Evolutionary conservation across 73 alveolate genomes (phyloP).

Genomic region (Tetrahymena thermophila): DNA sequence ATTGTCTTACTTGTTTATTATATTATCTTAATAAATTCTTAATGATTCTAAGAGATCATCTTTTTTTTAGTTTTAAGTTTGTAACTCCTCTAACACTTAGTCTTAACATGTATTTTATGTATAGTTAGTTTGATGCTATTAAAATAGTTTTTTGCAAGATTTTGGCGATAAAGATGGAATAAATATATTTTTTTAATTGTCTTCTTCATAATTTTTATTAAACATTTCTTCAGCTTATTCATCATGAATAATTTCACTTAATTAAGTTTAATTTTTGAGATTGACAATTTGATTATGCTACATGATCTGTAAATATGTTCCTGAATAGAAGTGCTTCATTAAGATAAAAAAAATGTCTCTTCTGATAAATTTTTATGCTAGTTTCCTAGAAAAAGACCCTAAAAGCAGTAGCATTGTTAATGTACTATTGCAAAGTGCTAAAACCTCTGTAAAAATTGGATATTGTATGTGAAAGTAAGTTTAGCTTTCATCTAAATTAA

Average conservation of each 20-base stretch:
- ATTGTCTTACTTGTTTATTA: too few species aligned
- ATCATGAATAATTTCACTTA: neutral
- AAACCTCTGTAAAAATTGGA: neutral
- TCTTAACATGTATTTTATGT: neutral
- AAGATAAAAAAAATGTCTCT: neutral
- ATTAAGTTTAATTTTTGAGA: neutral
- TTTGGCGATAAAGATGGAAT: neutral
- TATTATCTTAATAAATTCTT: neutral
- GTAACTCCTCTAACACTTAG: neutral
- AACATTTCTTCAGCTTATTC: neutral
- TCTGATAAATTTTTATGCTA: neutral
- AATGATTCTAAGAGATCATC: neutral
- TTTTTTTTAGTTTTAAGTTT: neutral
- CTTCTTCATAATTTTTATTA: neutral
- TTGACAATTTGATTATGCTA: neutral
- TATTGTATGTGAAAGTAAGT: neutral
- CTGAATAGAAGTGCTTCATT: neutral
- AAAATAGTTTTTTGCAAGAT: neutral
- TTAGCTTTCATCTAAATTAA: neutral
- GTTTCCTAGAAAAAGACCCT: neutral
- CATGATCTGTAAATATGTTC: neutral
- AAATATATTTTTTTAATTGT: too few species aligned
- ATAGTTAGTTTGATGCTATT: too few species aligned
- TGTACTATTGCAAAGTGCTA: neutral
- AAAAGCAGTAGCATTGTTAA: neutral